Base-by-base conservation (phyloP, 208 protist species). In the Tetramitus jugosus region DNA sequence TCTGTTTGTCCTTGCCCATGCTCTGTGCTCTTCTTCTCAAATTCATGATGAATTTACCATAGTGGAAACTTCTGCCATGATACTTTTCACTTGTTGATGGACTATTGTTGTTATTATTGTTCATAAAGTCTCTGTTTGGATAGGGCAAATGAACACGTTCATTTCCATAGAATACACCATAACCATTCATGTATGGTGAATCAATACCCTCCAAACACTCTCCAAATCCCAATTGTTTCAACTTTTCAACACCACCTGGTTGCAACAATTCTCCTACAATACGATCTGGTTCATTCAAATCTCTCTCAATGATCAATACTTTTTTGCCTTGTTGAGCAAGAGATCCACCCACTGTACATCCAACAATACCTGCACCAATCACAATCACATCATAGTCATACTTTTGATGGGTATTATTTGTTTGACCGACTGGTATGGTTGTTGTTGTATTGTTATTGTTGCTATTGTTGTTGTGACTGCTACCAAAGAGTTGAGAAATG, bases 251-350 rank as follows among this genome's bases (percentile, higher is more conserved):
- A 69, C 94, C 94, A 67, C 93, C 93, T 13, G 94, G 94, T 84
- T 97, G 94, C 65, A 97, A 87, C 26, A 97, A 87, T 83, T 97
- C 94, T 49, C 94, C 94, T 37, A 96, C 88, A 77, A 97, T 96
- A 76, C 92, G 89, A 81, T 97, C 90, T 10, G 94, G 93, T 64
- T 91, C 89, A 29, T 81, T 89, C 82, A 91, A 93, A 69, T 65
- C 52, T 39, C 52, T 49, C 65, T 65, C 75, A 26, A 78, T 53
- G 1, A 49, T 14, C 6, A 60, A n/a, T 4, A 75, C 68, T n/a
- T 60, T 75, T 40, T 40, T 75, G 10, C 3, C 8, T n/a, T 14
- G 10, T 45, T 60, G 52, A 42, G 43, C 0, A 31, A 75, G 26
- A 40, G 31, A 40, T 40, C 29, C 40, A 42, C 26, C 43, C 42